Conservation (phyloP, 2,329 filamentous ascomycete species). For the Trichoderma sp. region DNA sequence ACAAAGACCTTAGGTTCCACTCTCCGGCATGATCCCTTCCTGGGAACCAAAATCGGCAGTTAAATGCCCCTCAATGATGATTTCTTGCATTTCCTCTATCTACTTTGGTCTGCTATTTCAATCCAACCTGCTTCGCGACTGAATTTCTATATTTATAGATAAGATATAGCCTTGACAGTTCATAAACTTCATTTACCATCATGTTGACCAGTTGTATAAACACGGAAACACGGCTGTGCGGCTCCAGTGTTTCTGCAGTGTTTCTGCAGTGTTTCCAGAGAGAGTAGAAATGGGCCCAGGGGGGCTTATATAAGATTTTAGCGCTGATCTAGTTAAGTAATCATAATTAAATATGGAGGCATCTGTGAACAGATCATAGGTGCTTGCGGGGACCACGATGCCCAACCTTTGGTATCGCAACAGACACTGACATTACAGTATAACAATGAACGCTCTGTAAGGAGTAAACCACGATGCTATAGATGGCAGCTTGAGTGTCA, state of each 20-base stretch:
- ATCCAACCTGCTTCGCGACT: too few relatives aligned
- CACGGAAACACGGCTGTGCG: not conserved
- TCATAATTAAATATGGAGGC: not conserved
- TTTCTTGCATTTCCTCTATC: not conserved
- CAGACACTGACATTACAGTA: not conserved
- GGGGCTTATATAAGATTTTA: slow-evolving; percentile 6
- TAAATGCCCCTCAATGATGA: not conserved
- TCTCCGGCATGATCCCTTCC: not conserved
- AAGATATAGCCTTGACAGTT: not conserved
- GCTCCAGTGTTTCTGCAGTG: not conserved
- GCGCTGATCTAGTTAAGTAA: not conserved
- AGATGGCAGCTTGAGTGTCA: not conserved
- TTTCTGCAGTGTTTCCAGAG: not conserved
- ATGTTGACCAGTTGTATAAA: not conserved
- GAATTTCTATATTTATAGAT: not conserved
- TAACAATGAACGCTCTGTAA: too few relatives aligned
- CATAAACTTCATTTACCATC: not conserved
- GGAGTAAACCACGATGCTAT: too few relatives aligned
- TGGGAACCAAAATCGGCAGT: not conserved
- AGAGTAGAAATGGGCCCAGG: not conserved
- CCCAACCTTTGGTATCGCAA: not conserved
- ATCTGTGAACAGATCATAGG: not conserved
- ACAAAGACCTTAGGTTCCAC: not conserved
- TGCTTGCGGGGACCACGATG: not conserved
- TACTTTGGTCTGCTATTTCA: too few relatives aligned